A percentile compares a stretch with the other conserved stretches of the same genome.
Evolutionary conservation across 805 yeast genomes (phyloP).

Genomic region (Vanderwaltozyma verrucispora): DNA sequence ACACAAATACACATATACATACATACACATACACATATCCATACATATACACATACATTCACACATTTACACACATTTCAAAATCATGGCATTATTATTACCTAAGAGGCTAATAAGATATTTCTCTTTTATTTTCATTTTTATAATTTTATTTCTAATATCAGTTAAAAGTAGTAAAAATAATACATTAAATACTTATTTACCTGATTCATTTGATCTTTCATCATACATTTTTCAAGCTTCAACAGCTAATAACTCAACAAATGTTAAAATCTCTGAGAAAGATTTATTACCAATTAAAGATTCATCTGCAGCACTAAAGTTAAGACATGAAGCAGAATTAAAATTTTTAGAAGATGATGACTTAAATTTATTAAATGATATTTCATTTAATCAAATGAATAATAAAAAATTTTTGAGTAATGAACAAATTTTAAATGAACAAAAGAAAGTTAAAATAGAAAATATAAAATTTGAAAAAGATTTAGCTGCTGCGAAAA

Average conservation of each 20-base stretch:
- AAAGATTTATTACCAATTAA: no score
- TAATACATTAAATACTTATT: neutral
- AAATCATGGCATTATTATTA: neutral
- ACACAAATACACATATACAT: no score
- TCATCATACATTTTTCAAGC: slow-evolving; percentile 1
- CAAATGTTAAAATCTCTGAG: no score
- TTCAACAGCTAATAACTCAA: neutral
- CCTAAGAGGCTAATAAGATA: slow-evolving; percentile 3
- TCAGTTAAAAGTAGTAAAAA: neutral
- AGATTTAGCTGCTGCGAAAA: neutral
- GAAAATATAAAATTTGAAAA: neutral
- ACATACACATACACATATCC: no score
- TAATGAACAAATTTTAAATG: neutral
- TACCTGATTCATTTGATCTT: neutral
- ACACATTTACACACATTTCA: no score
- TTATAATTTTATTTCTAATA: neutral
- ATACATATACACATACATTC: no score
- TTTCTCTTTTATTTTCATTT: neutral
- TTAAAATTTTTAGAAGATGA: neutral
- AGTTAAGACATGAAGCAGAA: slow-evolving; percentile 2
- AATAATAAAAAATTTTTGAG: neutral
- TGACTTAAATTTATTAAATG: neutral
- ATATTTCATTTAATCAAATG: neutral
- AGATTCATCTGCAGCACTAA: neutral
- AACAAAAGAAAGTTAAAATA: neutral